phyloP scores from a whole-genome alignment of 208 protist genomes.

The Leishmania amazonensis region DNA sequence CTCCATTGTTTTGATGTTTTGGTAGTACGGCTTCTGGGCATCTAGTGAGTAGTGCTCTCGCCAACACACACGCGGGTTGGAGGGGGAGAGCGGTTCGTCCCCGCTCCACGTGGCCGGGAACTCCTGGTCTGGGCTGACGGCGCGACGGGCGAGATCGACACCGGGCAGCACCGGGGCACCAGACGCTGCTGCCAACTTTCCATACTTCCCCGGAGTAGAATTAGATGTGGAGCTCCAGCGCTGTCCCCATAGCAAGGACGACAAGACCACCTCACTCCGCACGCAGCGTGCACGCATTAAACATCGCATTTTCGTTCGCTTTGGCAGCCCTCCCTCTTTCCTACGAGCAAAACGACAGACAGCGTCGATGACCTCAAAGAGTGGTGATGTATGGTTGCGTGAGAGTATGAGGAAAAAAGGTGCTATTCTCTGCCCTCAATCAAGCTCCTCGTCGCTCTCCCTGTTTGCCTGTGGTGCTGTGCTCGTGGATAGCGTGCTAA shows the following conservation, averaged over 20 bases:
- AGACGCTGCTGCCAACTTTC: not conserved
- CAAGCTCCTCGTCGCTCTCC: not conserved
- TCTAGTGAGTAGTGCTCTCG: conserved; percentile 77
- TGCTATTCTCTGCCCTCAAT: not conserved
- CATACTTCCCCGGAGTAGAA: not conserved
- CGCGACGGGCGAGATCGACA: conserved; percentile 49
- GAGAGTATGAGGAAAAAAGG: not conserved
- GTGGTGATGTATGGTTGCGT: not conserved
- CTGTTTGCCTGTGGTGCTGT: not conserved
- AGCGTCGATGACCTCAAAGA: not conserved
- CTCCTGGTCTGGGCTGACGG: conserved; percentile 40
- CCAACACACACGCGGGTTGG: conserved; percentile 68
- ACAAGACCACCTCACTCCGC: not conserved
- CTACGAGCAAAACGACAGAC: too few species aligned
- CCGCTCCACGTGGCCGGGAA: conserved; percentile 63
- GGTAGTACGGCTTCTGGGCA: conserved; percentile 70
- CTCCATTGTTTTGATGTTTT: conserved; percentile 66
- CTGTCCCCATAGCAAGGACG: conserved; percentile 6
- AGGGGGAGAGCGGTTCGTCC: conserved; percentile 38
- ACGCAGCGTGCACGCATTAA: conserved; percentile 2
- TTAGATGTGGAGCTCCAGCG: conserved; percentile 10
- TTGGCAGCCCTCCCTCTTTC: not conserved
- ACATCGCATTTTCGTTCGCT: conserved; percentile 14
- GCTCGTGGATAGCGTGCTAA: not conserved
- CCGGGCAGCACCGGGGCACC: conserved; percentile 43